A percentile compares a stretch with the other conserved stretches of the same genome.
These are phyloP conservation scores for Penicillium pulvis DNA, from an alignment of 495 filamentous ascomycete genomes.

Conservation along the genomic window DNA sequence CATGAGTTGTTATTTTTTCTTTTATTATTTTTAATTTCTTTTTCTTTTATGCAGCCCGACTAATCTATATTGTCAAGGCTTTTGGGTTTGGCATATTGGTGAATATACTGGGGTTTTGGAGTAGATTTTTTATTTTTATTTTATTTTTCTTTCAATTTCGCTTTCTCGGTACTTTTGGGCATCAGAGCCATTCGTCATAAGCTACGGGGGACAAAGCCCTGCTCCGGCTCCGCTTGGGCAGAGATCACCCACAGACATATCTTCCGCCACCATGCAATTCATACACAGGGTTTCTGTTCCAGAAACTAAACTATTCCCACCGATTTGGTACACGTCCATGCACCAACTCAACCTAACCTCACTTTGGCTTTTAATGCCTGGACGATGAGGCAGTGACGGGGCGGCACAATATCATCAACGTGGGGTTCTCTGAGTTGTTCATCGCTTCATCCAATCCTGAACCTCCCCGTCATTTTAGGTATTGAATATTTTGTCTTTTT, in stretches of 20 bases:
- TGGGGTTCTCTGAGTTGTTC: constrained; percentile 41
- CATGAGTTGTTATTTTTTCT: constrained; percentile 1
- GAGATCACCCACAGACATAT: constrained; percentile 16
- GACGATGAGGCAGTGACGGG: constrained; percentile 19
- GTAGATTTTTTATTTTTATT: background rate
- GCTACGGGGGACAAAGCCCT: constrained; percentile 18
- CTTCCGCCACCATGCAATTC: constrained; percentile 19
- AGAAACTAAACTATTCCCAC: constrained; percentile 24
- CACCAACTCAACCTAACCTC: constrained; percentile 12
- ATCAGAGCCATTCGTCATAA: constrained; percentile 12
- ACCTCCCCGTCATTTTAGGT: constrained; percentile 7
- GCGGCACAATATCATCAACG: constrained; percentile 20
- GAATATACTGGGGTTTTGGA: background rate
- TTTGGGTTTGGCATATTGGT: background rate
- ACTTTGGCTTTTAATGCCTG: constrained; percentile 12
- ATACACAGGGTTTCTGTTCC: constrained; percentile 23
- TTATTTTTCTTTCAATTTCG: constrained; percentile 3
- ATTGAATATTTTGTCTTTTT: background rate
- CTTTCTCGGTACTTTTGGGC: constrained; percentile 15
- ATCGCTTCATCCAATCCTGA: constrained; percentile 24
- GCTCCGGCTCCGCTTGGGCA: constrained; percentile 19
- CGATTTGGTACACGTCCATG: constrained; percentile 24
- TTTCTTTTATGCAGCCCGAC: constrained; percentile 16
- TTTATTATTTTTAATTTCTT: background rate
- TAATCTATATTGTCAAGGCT: background rate